These are phyloP conservation scores for Lophiotrema nucula DNA, from an alignment of 495 filamentous ascomycete genomes.

Conservation along the genomic window DNA sequence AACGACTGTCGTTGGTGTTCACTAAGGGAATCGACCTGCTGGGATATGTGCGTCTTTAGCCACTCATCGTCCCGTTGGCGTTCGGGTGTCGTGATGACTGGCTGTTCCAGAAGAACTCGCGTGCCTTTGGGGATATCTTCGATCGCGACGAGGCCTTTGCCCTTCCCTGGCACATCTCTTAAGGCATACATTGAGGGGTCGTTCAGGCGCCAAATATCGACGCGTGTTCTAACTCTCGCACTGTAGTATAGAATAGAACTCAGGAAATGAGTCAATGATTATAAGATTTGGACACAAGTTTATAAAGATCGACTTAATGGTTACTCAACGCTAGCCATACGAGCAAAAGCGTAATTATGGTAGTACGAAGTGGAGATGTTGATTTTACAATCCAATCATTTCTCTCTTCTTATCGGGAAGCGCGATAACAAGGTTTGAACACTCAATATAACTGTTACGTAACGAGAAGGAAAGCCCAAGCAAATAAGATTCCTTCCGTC, in stretches of 20 bases:
- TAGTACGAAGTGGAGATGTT: neutral
- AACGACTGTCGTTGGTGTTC: constrained; percentile 43
- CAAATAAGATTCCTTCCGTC: too few species aligned
- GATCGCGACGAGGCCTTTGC: constrained; percentile 44
- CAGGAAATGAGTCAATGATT: constrained; percentile 3
- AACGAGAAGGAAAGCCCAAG: too few species aligned
- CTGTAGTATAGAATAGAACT: constrained; percentile 1
- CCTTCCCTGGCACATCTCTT: constrained; percentile 41
- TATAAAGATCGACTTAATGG: too few species aligned
- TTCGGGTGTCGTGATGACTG: constrained; percentile 39
- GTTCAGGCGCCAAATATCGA: neutral
- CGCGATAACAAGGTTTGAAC: too few species aligned
- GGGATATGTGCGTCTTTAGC: constrained; percentile 37
- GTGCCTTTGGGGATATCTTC: constrained; percentile 45
- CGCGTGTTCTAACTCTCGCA: constrained; percentile 9
- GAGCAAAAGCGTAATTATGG: constrained; percentile 1
- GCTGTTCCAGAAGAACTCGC: constrained; percentile 44
- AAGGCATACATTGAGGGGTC: constrained; percentile 14
- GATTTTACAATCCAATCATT: neutral
- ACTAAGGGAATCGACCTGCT: constrained; percentile 37
- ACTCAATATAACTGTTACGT: too few species aligned
- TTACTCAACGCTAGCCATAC: too few species aligned
- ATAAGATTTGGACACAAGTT: neutral
- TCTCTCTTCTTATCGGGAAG: neutral
- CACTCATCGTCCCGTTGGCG: constrained; percentile 20